Evolutionary conservation across 2,329 filamentous ascomycete species (phyloP), one percentile per base, ranked within the genome.

Genomic region (Ophiostoma triangulosporum): DNA sequence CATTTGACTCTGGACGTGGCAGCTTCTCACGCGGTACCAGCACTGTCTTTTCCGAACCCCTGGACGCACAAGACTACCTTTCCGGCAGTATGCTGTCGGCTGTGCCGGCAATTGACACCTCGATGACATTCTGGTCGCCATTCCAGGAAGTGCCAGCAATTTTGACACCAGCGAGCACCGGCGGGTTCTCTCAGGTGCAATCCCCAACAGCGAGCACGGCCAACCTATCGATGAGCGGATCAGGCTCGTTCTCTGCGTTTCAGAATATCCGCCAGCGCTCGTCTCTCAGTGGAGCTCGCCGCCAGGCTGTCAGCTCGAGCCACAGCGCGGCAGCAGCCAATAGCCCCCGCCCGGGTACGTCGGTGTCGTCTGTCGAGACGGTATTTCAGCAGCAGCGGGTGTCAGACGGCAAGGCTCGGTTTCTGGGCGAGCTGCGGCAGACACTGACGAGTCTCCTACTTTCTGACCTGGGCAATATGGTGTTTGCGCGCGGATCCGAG

Each of bases 401-500:
- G 64, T 68, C 80, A 0, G 73, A 87, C 55, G 84, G 88, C 45
- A 94, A 93, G 69, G 73, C 78, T 3, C 76, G 74, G n/a, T 95
- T 96, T 66, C 70, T 95, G 52, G 73, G 79, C 7, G 84, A 88
- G 29, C 72, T 95, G 29, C 83, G 83, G 60, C 86, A 90, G 63
- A 86, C 83, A 0, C 70, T 97, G 36, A 91, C 84, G 1, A 90
- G 88, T 58, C 73, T 98, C 17, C 70, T 97, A 2, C 70, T 97
- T 26, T 97, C 91, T 50, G 93, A 98, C 64, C 74, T 97, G 4
- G 89, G 90, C 6, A 89, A 84, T 38, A 78, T 88, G 29, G 84
- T 96, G 1, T 93, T 94, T 66, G 81, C 83, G n/a, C 80, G 79
- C 50, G 93, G 93, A 3, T 95, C 89, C 40, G 93, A 98, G 69